A percentile compares a stretch with the other conserved stretches of the same genome.
Evolutionary conservation across 2,329 filamentous ascomycete species (phyloP).

Genomic region (Pseudocercospora musae): DNA sequence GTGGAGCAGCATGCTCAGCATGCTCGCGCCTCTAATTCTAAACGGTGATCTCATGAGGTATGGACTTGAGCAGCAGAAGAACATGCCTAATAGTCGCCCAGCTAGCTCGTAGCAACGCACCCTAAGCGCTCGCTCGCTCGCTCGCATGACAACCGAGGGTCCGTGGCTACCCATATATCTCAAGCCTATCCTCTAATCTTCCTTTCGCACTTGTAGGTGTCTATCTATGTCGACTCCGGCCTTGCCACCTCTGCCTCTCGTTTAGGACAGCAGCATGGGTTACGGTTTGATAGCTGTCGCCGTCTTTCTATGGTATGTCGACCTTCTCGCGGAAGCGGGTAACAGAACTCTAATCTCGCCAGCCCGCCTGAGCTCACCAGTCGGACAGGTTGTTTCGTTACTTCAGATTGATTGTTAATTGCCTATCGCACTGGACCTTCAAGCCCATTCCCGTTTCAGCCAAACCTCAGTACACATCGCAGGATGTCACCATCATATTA

Average conservation of each 20-base stretch:
- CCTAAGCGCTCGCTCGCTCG: constrained; percentile 26
- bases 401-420: constrained; percentile 77
- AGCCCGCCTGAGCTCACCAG: constrained; percentile 28
- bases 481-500: constrained; percentile 91
- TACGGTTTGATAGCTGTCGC: constrained; percentile 32
- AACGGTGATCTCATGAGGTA: constrained; percentile 30
- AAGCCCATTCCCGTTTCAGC: constrained; percentile 78
- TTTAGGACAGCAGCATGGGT: constrained; percentile 35
- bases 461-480: constrained; percentile 72
- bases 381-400: constrained; percentile 76
- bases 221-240: constrained; percentile 29
- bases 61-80: constrained; percentile 20
- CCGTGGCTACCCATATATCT: constrained; percentile 32
- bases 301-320: constrained; percentile 34
- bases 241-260: constrained; percentile 30
- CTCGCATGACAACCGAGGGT: constrained; percentile 34
- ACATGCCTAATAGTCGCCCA: constrained; percentile 24
- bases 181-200: constrained; percentile 27
- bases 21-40: constrained; percentile 28
- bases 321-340: constrained; percentile 16
- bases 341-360: constrained; percentile 20
- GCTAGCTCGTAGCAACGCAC: constrained; percentile 27
- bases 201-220: constrained; percentile 25
- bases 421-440: constrained; percentile 81
- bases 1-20: constrained; percentile 20